Conservation (phyloP, 2,329 filamentous ascomycete genomes). For the Neopestalotiopsis rosae region DNA sequence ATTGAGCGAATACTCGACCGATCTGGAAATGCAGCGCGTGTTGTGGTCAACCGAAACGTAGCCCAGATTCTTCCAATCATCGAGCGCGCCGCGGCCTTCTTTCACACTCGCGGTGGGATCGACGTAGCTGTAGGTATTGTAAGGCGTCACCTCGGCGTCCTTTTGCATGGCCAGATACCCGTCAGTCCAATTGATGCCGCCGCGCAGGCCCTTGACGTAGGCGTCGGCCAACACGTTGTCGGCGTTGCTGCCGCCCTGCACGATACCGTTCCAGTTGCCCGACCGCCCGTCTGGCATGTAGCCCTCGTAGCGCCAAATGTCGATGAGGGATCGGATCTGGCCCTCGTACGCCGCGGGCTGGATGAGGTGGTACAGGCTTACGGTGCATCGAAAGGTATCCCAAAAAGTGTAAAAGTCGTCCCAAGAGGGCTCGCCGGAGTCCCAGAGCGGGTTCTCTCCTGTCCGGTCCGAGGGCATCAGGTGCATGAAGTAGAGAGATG, state of each 20-base stretch:
- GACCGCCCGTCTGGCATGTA: constrained; percentile 55
- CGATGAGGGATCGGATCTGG: constrained; percentile 56
- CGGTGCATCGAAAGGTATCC: constrained; percentile 35
- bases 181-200: constrained; percentile 43
- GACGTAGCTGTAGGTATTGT: constrained; percentile 48
- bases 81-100: constrained; percentile 58
- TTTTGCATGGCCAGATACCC: constrained; percentile 52
- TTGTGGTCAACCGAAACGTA: constrained; percentile 54
- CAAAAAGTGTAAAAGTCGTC: constrained; percentile 38
- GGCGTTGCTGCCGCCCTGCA: constrained; percentile 60
- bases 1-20: constrained; percentile 57
- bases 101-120: constrained; percentile 54
- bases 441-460: constrained; percentile 58
- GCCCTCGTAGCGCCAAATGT: constrained; percentile 56
- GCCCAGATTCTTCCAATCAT: constrained; percentile 55
- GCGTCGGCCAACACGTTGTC: constrained; percentile 63
- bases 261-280: constrained; percentile 58
- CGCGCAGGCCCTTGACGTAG: constrained; percentile 51
- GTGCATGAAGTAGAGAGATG: constrained; percentile 59
- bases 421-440: constrained; percentile 44
- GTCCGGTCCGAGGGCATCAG: constrained; percentile 59
- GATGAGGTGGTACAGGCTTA: constrained; percentile 49
- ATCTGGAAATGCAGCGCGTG: constrained; percentile 52
- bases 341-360: constrained; percentile 56
- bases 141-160: constrained; percentile 55